Percentiles rank a stretch among this genome's conserved stretches.
Evolutionary conservation across 192 early-diverging fungal species (phyloP).

Genomic region (Linnemannia exigua): DNA sequence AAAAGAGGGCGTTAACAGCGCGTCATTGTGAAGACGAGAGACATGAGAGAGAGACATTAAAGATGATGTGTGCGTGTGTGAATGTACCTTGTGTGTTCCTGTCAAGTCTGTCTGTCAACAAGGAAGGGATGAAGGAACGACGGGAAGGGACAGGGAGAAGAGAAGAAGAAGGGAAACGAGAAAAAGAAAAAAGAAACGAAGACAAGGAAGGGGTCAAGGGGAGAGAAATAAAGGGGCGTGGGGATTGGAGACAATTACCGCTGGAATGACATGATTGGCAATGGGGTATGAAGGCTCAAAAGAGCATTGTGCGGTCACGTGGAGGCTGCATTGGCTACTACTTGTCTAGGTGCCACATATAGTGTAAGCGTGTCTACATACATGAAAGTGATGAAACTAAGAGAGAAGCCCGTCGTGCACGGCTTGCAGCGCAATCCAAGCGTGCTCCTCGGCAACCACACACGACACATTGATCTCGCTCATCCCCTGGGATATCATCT

Average conservation of each 20-base stretch:
- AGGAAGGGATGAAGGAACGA: not conserved
- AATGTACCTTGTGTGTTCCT: not conserved
- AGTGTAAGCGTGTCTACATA: too few relatives aligned
- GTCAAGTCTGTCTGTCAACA: not conserved
- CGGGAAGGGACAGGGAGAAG: not conserved
- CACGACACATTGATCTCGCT: constrained; percentile 99
- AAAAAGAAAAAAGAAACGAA: not conserved
- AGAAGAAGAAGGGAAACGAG: not conserved
- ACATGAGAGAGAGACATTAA: not conserved
- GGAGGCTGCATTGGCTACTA: not conserved
- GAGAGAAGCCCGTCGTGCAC: not conserved
- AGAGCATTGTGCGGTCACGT: too few relatives aligned
- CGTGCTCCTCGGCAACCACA: constrained; percentile 71
- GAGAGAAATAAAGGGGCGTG: not conserved
- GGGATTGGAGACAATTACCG: not conserved
- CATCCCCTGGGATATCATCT: constrained; percentile 99
- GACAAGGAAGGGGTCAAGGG: not conserved
- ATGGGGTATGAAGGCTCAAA: too few relatives aligned
- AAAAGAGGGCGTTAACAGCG: not conserved
- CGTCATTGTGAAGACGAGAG: too few relatives aligned
- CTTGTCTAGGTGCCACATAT: too few relatives aligned
- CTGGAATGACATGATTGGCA: too few relatives aligned
- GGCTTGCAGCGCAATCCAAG: not conserved
- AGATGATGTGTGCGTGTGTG: not conserved
- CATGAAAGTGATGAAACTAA: not conserved